Evolutionary conservation across 306 rosid genomes (phyloP), one percentile per base, ranked within the genome.

Genomic region (Prunus armeniaca): DNA sequence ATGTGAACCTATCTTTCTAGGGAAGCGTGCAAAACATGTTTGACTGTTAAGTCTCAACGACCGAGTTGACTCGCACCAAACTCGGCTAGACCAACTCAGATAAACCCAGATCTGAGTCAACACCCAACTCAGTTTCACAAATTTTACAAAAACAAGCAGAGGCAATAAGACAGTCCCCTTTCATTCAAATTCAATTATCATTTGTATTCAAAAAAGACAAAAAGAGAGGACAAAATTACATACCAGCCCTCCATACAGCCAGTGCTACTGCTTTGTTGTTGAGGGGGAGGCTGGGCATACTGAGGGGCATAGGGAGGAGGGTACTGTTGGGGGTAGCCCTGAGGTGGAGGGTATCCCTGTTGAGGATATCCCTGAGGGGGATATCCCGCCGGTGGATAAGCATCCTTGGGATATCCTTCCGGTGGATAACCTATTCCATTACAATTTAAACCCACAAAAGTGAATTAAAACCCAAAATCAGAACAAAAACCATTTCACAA

Each of bases 161-260:
- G 0, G 2, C 0, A 38, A 9, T 5, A 5, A 34, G 27, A 1
- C 27, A 25, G 27, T 32, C 38, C 38, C 38, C 5, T 32, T 32
- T 32, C 7, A 5, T 32, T 32, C 38, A 32, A 4, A 32, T 32
- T 32, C 38, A 32, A 32, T 32, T 5, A 32, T 34, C 41, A 34
- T 34, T 34, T 34, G 41, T 34, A 58, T 57, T 45, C 45, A 4
- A 47, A 47, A 76, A 22, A 50, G 38, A 25, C 28, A 43, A 15
- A 77, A 62, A 79, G 22, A 46, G n/a, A 65, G 63, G 66, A 67
- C 25, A 55, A 51, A 49, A 9, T 1, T 5, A 62, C 78, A 27
- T 66, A 95, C 99, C 99, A 95, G 79, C 97, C 97, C 84, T 92
- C 96, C 75, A 95, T 0, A 43, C 86, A 61, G 56, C 99, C 97